Evolutionary conservation across 768 basidiomycete genomes (phyloP).

Genomic region (Russula sp.): DNA sequence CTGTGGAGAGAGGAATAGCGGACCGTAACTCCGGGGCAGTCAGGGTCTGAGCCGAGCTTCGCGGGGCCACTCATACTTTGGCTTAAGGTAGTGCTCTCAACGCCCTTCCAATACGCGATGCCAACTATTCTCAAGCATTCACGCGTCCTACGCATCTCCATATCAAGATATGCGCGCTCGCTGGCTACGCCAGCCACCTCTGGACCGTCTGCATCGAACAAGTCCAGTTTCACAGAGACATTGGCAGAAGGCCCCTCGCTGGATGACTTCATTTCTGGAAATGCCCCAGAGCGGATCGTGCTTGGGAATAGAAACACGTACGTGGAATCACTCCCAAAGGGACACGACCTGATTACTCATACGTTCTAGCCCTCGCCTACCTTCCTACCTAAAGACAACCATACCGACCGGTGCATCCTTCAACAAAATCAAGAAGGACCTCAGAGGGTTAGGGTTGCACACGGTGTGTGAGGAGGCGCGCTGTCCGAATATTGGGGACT

Average conservation of each 20-base stretch:
- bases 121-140: slow-evolving; percentile 18
- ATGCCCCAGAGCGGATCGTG: slow-evolving; percentile 52
- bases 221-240: slow-evolving; percentile 43
- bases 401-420: slow-evolving; percentile 88
- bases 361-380: slow-evolving; percentile 67
- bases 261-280: slow-evolving; percentile 74
- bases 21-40: not conserved
- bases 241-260: slow-evolving; percentile 66
- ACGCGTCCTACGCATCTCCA: slow-evolving; percentile 11
- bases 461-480: slow-evolving; percentile 99
- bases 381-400: slow-evolving; percentile 82
- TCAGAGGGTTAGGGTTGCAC: slow-evolving; percentile 84
- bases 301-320: slow-evolving; percentile 69
- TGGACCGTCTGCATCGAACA: slow-evolving; percentile 41
- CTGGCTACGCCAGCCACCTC: slow-evolving; percentile 33
- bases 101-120: not conserved
- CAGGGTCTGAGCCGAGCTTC: not conserved
- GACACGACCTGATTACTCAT: not conserved
- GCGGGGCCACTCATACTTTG: no score
- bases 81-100: not conserved
- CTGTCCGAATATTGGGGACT: slow-evolving; percentile 99
- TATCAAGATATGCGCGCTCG: slow-evolving; percentile 6
- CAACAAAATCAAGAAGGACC: slow-evolving; percentile 90
- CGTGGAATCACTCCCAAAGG: slow-evolving; percentile 25
- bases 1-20: not conserved